A percentile compares a stretch with the other conserved stretches of the same genome.
phyloP scores from a whole-genome alignment of 2,329 filamentous ascomycete species.

The Seiridium cupressi region DNA sequence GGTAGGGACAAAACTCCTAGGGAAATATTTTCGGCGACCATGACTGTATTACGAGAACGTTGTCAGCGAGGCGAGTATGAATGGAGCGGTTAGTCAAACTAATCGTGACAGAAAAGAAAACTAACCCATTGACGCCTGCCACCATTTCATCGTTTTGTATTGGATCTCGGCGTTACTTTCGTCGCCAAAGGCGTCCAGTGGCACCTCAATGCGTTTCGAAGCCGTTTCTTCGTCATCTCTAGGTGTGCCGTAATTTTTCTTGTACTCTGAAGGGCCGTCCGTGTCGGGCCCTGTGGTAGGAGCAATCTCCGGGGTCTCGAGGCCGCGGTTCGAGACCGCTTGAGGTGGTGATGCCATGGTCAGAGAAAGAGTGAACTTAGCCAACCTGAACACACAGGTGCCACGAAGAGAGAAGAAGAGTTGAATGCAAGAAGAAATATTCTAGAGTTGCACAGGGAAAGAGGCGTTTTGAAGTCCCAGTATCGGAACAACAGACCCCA shows the following conservation, averaged over 20 bases:
- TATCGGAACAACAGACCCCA: neutral
- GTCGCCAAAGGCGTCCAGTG: neutral
- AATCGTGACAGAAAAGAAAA: neutral
- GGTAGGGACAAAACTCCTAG: conserved; percentile 67
- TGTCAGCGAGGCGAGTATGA: conserved; percentile 25
- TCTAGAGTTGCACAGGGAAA: neutral
- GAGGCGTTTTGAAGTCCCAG: neutral
- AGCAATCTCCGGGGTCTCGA: neutral
- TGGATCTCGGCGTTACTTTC: conserved; percentile 21
- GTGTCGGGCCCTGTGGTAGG: neutral
- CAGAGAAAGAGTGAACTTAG: neutral
- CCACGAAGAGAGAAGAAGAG: neutral
- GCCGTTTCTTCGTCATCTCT: neutral
- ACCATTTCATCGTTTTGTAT: conserved; percentile 36
- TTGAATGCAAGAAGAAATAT: neutral
- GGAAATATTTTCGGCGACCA: conserved; percentile 42
- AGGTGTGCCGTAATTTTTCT: neutral
- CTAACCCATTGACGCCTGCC: conserved; percentile 21
- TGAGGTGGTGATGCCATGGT: neutral
- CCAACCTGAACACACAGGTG: neutral
- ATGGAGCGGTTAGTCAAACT: neutral
- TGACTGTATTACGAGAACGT: conserved; percentile 29
- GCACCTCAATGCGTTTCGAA: neutral
- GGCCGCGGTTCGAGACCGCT: neutral
- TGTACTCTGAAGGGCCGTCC: neutral